Conservation (phyloP, 2,329 filamentous ascomycete species). For the Scedosporium boydii region DNA sequence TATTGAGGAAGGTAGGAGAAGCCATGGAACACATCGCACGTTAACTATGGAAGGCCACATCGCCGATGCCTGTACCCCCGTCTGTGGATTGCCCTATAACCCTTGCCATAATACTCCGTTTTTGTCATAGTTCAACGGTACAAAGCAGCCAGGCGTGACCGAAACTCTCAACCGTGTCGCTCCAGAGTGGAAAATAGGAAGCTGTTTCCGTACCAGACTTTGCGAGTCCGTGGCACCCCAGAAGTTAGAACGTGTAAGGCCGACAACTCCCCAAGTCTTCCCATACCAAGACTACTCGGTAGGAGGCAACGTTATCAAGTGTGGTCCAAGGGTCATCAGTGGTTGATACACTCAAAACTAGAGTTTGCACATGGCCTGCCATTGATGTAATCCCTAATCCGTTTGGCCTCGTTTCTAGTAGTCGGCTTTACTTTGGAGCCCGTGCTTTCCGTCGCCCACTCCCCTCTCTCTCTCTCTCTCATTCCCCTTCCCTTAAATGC, state of each 20-base stretch:
- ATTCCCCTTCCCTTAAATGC: background rate
- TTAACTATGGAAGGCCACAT: too few relatives aligned
- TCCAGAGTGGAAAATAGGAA: background rate
- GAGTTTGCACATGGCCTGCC: too few relatives aligned
- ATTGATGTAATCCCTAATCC: background rate
- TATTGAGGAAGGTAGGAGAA: too few relatives aligned
- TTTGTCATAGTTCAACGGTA: background rate
- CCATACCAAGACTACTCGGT: too few relatives aligned
- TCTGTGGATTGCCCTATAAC: too few relatives aligned
- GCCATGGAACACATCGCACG: too few relatives aligned
- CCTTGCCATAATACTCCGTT: too few relatives aligned
- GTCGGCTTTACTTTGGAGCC: background rate
- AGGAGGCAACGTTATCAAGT: too few relatives aligned
- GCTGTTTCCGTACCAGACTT: slow-evolving; percentile 1
- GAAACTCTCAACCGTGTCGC: background rate
- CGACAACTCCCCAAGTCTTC: background rate
- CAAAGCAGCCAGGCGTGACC: background rate
- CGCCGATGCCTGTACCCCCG: too few relatives aligned
- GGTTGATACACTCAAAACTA: too few relatives aligned
- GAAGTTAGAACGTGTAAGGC: background rate
- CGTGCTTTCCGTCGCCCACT: background rate
- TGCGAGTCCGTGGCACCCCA: background rate
- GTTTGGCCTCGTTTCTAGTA: background rate
- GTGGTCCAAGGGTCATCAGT: too few relatives aligned
- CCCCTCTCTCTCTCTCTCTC: background rate